These are phyloP conservation scores for Ophiobolus disseminans DNA, from an alignment of 2,329 filamentous ascomycete genomes.

Conservation along the genomic window DNA sequence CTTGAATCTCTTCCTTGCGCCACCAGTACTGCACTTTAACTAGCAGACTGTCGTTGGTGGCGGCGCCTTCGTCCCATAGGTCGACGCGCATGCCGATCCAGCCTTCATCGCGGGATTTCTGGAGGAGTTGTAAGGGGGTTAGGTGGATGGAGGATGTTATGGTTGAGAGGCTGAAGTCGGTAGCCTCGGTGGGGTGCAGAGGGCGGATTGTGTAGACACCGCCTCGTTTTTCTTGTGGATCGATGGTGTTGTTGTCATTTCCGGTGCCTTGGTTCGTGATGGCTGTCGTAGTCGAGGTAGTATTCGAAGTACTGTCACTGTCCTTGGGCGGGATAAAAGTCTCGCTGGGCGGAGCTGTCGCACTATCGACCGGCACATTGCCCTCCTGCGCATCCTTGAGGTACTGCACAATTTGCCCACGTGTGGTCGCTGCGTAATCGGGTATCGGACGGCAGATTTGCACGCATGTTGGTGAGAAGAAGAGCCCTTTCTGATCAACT, in stretches of 20 bases:
- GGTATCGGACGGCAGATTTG: conserved; percentile 21
- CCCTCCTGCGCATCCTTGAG: conserved; percentile 16
- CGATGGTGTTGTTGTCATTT: neutral
- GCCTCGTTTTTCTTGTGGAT: neutral
- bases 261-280: no score
- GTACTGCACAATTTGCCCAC: conserved; percentile 15
- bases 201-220: conserved; percentile 17
- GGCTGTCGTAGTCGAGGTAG: no score
- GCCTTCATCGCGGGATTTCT: conserved; percentile 5
- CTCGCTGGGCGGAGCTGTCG: neutral
- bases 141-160: conserved; percentile 5
- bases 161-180: conserved; percentile 10
- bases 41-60: conserved; percentile 6
- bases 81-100: conserved; percentile 24
- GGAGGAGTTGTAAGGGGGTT: conserved; percentile 1
- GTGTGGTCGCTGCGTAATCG: conserved; percentile 14
- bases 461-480: conserved; percentile 20
- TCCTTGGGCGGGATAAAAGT: no score
- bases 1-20: conserved; percentile 9
- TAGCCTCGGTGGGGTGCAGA: conserved; percentile 6
- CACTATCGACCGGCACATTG: neutral
- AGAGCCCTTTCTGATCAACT: conserved; percentile 11
- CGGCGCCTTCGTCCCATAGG: conserved; percentile 13
- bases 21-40: conserved; percentile 26
- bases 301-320: no score